phyloP scores from a whole-genome alignment of 164 flowering plant genomes.

The Chimonanthus salicifolius region DNA sequence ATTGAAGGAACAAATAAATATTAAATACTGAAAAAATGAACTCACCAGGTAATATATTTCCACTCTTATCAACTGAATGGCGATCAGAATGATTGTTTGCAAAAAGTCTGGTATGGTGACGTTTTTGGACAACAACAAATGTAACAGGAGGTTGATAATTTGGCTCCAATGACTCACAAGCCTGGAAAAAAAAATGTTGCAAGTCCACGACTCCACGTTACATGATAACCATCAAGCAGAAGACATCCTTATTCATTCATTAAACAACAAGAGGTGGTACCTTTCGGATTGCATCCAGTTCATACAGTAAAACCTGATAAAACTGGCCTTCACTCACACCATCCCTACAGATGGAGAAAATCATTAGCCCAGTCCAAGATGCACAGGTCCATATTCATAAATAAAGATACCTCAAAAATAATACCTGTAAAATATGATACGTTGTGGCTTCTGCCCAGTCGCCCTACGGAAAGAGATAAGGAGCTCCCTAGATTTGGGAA shows the following conservation, averaged over 20 bases:
- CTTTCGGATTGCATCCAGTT: slow-evolving; percentile 86
- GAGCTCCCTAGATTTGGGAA: slow-evolving; percentile 54
- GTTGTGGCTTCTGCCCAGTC: slow-evolving; percentile 83
- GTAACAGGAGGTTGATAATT: slow-evolving; percentile 58
- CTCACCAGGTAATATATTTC: slow-evolving; percentile 54
- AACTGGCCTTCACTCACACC: slow-evolving; percentile 92
- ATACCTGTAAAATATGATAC: slow-evolving; percentile 92
- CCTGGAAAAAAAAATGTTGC: slow-evolving; percentile 21
- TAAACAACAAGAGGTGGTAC: slow-evolving; percentile 20
- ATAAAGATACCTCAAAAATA: not conserved
- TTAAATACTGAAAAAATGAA: not conserved
- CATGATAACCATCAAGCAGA: not conserved
- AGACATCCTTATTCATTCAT: not conserved
- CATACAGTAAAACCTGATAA: slow-evolving; percentile 77
- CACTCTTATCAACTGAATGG: slow-evolving; percentile 42
- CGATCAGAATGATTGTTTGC: slow-evolving; percentile 37
- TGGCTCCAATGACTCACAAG: slow-evolving; percentile 55
- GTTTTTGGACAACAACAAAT: slow-evolving; percentile 61
- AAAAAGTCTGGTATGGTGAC: slow-evolving; percentile 61
- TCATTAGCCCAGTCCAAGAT: not conserved
- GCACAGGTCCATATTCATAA: not conserved
- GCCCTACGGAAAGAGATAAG: slow-evolving; percentile 84
- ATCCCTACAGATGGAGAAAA: slow-evolving; percentile 38
- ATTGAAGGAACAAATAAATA: too few relatives aligned
- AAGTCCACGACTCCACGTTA: not conserved